Conservation (phyloP, 2,329 filamentous ascomycete species). For the Alternaria alternata region DNA sequence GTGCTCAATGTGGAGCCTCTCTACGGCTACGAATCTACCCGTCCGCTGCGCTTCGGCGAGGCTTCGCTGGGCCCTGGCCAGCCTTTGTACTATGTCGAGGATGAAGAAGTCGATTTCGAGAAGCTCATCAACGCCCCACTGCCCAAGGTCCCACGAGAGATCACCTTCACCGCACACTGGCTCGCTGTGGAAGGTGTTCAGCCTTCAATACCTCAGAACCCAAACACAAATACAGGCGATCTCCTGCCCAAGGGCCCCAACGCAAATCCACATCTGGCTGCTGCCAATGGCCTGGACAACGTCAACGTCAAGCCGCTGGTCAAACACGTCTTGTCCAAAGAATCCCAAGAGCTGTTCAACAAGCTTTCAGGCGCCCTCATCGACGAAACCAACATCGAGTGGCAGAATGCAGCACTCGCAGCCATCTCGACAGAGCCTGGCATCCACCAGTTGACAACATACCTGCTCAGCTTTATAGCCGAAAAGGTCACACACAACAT, state of each 20-base stretch:
- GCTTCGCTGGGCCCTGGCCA: slow-evolving; percentile 93
- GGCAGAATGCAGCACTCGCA: slow-evolving; percentile 84
- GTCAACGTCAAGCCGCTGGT: slow-evolving; percentile 86
- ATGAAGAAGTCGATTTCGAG: slow-evolving; percentile 98
- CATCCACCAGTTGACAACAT: slow-evolving; percentile 92
- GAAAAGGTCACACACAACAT: slow-evolving; percentile 95
- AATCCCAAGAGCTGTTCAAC: slow-evolving; percentile 95
- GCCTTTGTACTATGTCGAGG: slow-evolving; percentile 95
- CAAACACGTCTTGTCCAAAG: slow-evolving; percentile 95
- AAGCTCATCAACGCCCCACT: slow-evolving; percentile 97
- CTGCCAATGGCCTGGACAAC: slow-evolving; percentile 83
- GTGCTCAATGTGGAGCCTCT: slow-evolving; percentile 92
- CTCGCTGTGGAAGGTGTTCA: slow-evolving; percentile 97
- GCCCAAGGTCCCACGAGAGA: slow-evolving; percentile 92
- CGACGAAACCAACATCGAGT: slow-evolving; percentile 85
- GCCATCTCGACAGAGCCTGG: slow-evolving; percentile 89
- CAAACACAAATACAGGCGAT: slow-evolving; percentile 86
- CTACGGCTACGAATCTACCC: slow-evolving; percentile 93
- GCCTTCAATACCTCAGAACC: slow-evolving; percentile 95
- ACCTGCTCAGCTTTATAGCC: slow-evolving; percentile 94
- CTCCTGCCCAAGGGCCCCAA: slow-evolving; percentile 89
- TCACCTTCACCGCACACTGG: slow-evolving; percentile 96
- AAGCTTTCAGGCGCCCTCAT: slow-evolving; percentile 90
- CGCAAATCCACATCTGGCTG: slow-evolving; percentile 84
- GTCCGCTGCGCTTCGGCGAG: slow-evolving; percentile 89